phyloP scores from a whole-genome alignment of 352 stramenopile species.

The Phytophthora macrochlamydospora region DNA sequence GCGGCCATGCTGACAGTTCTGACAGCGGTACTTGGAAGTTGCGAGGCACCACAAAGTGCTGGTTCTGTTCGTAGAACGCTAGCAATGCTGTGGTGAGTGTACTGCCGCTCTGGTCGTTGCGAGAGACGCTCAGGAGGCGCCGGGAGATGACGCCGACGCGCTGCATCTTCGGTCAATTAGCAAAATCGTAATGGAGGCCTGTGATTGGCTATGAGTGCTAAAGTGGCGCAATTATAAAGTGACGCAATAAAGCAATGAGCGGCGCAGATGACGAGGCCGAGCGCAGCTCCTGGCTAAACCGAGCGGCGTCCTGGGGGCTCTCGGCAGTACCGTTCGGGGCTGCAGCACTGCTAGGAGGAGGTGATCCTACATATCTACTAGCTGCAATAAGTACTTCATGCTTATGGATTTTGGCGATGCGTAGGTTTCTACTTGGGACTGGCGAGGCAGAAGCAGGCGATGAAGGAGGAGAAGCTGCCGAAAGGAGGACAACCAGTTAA shows the following conservation, averaged over 20 bases:
- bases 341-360: conserved; percentile 47
- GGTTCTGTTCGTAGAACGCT: conserved; percentile 42
- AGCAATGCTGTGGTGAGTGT: conserved; percentile 33
- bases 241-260: conserved; percentile 13
- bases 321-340: conserved; percentile 43
- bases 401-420: conserved; percentile 6
- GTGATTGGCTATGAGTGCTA: not conserved
- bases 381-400: not conserved
- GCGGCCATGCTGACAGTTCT: conserved; percentile 33
- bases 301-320: conserved; percentile 18
- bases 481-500: conserved; percentile 6
- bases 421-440: conserved; percentile 72
- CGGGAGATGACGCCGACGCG: not conserved
- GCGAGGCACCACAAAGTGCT: conserved; percentile 51
- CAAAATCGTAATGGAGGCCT: not conserved
- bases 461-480: conserved; percentile 42
- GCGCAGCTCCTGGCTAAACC: conserved; percentile 14
- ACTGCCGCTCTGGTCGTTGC: conserved; percentile 11
- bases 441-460: conserved; percentile 43
- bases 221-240: not conserved
- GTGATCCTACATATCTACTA: conserved; percentile 12
- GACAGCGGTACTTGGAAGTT: conserved; percentile 38
- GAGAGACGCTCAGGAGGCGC: conserved; percentile 30
- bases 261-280: conserved; percentile 8
- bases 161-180: not conserved